Base-by-base conservation (phyloP, 2,329 filamentous ascomycete genomes). In the Didymella exigua region DNA sequence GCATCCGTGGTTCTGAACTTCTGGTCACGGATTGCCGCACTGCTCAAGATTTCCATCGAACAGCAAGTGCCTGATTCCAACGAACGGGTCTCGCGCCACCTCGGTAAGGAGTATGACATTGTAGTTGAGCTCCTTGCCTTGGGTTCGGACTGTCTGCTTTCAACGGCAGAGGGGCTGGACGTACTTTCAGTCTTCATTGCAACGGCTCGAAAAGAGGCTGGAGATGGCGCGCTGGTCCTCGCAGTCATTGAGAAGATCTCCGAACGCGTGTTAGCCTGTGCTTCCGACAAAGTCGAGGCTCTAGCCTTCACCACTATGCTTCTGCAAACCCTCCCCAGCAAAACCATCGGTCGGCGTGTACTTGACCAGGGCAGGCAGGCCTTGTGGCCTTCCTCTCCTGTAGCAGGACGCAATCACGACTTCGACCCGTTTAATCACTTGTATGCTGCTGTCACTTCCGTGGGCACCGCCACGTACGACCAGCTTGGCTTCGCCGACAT, bases 191-290 rank as follows among this genome's bases (percentile, higher is more conserved):
- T 79, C 0, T 75, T 90, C 8, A 77, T 83, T 3, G 74, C 80
- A 8, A 82, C 84, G 47, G 83, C 88, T 6, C 81, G 79, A 16
- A 53, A 47, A 21, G 86, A 91, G 59, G 83, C 84, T 47, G 89
- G 90, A 3, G 86, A 91, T 58, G 83, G 84, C 14, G 87, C 86
- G 5, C 81, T 87, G 34, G 84, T 86, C 5, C 78, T 89, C 44
- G 82, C 84, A 21, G 80, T 91, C 1, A 78, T 93, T 33, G 91
- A 96, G 57, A 89, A 88, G 1, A 66, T 95, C 3, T 84, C 89
- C 0, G 87, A 72, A 69, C 42, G 54, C 23, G 45, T 73, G 14
- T 38, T 72, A 54, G 34, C 59, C 16, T 47, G 41, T 7, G 52
- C 46, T 6, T 44, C 67, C 14, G 65, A 64, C 13, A 58, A 61